phyloP scores from a whole-genome alignment of 306 rosid species.

The Crataegus laevigata region DNA sequence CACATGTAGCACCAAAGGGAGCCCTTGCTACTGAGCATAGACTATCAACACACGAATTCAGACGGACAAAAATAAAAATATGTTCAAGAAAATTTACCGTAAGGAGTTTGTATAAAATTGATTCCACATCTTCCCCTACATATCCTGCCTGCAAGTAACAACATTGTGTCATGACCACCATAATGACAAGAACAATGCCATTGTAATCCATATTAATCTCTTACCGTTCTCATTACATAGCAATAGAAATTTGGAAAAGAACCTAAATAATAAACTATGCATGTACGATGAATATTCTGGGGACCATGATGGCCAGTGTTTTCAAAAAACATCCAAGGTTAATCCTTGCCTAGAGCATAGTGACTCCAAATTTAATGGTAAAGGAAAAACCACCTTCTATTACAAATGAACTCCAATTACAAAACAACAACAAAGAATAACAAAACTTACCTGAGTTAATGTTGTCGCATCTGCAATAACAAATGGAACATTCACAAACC shows the following conservation, averaged over 20 bases:
- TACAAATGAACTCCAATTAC: not conserved
- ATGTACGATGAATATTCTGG: not conserved
- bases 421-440: conserved; percentile 16
- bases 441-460: conserved; percentile 82
- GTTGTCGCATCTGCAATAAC: conserved; percentile 98
- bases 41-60: not conserved
- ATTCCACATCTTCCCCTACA: conserved; percentile 98
- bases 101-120: conserved; percentile 87
- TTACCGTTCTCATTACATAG: not conserved
- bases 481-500: conserved; percentile 94
- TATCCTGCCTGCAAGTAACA: conserved; percentile 80
- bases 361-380: not conserved
- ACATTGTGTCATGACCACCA: conserved; percentile 8
- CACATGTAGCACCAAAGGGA: not conserved
- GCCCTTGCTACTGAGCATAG: not conserved
- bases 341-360: not conserved
- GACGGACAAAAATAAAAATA: not conserved
- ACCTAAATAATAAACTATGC: not conserved
- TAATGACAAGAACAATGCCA: not conserved
- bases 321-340: not conserved
- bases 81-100: conserved; percentile 35
- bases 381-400: not conserved
- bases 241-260: not conserved
- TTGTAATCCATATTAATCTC: not conserved
- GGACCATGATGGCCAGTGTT: not conserved